Base-by-base conservation (phyloP, 2,329 filamentous ascomycete genomes). In the Penicillium nordicum region DNA sequence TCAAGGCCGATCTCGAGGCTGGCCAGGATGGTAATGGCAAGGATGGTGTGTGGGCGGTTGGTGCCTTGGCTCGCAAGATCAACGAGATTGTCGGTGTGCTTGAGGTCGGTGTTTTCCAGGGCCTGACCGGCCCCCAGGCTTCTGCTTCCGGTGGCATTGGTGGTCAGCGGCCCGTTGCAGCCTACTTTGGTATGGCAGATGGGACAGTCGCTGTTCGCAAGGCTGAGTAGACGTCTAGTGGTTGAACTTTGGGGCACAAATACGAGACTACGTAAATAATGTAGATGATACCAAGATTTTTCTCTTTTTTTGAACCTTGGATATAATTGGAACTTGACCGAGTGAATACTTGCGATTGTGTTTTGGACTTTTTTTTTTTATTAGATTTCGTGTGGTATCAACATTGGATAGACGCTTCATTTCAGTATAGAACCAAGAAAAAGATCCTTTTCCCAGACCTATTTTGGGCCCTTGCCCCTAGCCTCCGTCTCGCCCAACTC, bases 111-210 rank as follows among this genome's bases (percentile, higher is more conserved):
- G 82, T 99, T 44, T 99, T 99, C 78, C 84, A 86, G 41, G 93
- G 93, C 4, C 71, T 86, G 67, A 92, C 93, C 58, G 93, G 93
- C 0, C 78, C 84, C 16, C 81, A 95, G 72, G 83, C 85, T 57
- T 83, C 82, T 41, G 78, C 82, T 53, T 79, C 82, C 57, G 81
- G 85, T 62, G 79, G 81, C 52, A 76, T 85, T 46, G 88, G 89
- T 46, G 92, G 90, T 0, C 91, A 97, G 78, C 96, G 93, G 77
- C 94, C 94, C 0, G 83, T 97, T 12, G 92, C 92, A 29, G 92
- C 91, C 25, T 99, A 97, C 78, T 99, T 97, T 76, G 94, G 94
- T 36, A 89, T 94, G 85, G 84, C 88, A 43, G 89, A 90, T 69
- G 89, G 89, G 4, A 80, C 79, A 11, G 87, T 89, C 14, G 77